A percentile compares a stretch with the other conserved stretches of the same genome.
phyloP scores from a whole-genome alignment of 2,329 filamentous ascomycete genomes.

The Fusarium udum region DNA sequence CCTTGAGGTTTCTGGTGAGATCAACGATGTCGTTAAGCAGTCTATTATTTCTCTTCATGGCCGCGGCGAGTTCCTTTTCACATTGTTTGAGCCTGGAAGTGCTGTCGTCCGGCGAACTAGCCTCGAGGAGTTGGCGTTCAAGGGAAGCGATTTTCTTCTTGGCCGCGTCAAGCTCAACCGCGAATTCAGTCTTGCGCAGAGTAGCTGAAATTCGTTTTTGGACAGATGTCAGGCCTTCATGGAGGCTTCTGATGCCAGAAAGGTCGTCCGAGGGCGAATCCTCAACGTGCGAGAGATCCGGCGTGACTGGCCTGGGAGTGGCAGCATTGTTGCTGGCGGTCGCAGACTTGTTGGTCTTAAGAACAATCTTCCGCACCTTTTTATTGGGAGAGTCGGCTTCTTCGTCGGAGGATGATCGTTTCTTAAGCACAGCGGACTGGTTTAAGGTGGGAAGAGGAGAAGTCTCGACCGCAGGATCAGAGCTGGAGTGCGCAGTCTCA shows the following conservation, averaged over 20 bases:
- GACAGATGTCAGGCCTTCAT: background rate
- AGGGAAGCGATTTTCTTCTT: background rate
- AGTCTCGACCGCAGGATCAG: background rate
- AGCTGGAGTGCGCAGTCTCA: background rate
- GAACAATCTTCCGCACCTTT: constrained; percentile 5
- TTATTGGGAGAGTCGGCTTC: constrained; percentile 2
- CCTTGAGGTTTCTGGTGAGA: background rate
- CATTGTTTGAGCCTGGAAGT: background rate
- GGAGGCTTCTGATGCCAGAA: background rate
- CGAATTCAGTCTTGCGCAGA: background rate
- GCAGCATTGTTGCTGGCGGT: background rate
- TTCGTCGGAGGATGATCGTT: background rate
- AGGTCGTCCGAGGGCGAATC: background rate
- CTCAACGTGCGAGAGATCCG: background rate
- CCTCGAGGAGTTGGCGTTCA: background rate
- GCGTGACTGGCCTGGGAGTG: background rate
- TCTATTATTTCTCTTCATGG: background rate
- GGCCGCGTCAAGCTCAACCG: background rate
- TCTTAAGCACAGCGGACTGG: background rate
- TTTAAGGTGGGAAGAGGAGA: background rate
- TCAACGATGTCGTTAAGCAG: background rate
- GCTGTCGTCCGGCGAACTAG: background rate
- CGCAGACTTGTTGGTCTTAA: background rate
- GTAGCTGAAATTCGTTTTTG: background rate
- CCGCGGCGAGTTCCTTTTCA: background rate